Evolutionary conservation across 176 grass and related monocot species (phyloP), one percentile per base, ranked within the genome.

Genomic region (Ensete ventricosum): DNA sequence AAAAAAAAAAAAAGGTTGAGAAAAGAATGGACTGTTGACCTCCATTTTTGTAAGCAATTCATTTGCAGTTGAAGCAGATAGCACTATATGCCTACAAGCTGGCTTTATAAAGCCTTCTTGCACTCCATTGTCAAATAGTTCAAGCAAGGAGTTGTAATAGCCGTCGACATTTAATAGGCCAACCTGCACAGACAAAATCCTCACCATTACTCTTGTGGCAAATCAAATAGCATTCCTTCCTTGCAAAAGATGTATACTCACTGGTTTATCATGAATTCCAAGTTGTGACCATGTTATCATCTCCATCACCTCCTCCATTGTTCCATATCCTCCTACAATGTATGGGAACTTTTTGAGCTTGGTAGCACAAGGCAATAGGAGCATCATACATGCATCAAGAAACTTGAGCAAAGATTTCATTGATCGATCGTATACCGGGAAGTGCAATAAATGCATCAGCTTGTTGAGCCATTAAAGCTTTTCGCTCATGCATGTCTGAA

Each of bases 271-370:
- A 80, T 97, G 94, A 62, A 98, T 98, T 78, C 94, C 94, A 11
- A 98, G 84, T 73, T 98, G 94, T 68, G 94, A 89, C 94, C 94
- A 98, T 80, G 94, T 91, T 64, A 93, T 98, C 94, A 98, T 98
- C 90, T 98, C 90, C 80, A 98, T 64, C 74, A 98, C 75, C 78
- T 93, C 90, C 72, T 98, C 95, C 95, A 98, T 98, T 72, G 95
- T 98, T 80, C 95, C 95, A 81, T 93, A 98, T 54, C 93, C 93
- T 77, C 93, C 93, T 96, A 78, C 34, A 11, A 11, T 70, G n/a
- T 7, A 9, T 22, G 50, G 27, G 51, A 1, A 2, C n/a, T 11
- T 68, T n/a, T 51, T 50, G 25, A 66, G 13, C 8, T 55, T 6
- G 34, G 34, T 43, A 53, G 1, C 12, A 51, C 9, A 65, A 55